These are phyloP conservation scores for Cladophialophora immunda DNA, from an alignment of 2,329 filamentous ascomycete genomes.

Conservation along the genomic window DNA sequence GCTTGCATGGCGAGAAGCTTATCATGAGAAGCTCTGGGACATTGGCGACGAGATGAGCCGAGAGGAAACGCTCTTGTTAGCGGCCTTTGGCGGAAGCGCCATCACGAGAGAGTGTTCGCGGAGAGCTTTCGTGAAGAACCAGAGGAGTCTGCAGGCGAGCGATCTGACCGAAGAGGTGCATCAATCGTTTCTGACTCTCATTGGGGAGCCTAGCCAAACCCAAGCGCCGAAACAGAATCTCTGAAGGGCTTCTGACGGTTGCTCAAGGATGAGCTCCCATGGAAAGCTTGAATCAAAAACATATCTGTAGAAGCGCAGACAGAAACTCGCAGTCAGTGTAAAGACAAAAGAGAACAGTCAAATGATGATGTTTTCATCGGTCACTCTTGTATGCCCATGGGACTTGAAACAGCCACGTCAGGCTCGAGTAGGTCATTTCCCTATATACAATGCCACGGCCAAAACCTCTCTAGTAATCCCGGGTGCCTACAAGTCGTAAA, in stretches of 20 bases:
- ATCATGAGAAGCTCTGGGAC: slow-evolving; percentile 81
- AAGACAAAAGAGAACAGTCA: not conserved
- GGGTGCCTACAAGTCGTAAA: slow-evolving; percentile 51
- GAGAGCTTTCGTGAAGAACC: slow-evolving; percentile 83
- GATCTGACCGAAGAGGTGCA: slow-evolving; percentile 93
- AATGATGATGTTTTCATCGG: not conserved
- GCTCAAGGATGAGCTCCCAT: not conserved
- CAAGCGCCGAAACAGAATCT: slow-evolving; percentile 26
- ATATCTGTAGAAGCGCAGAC: not conserved
- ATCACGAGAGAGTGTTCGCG: slow-evolving; percentile 92
- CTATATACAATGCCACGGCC: slow-evolving; percentile 32
- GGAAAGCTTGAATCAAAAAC: not conserved
- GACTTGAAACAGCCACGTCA: not conserved
- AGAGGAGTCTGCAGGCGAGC: slow-evolving; percentile 87
- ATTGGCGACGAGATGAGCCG: slow-evolving; percentile 65
- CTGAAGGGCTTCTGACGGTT: slow-evolving; percentile 1
- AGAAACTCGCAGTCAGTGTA: not conserved
- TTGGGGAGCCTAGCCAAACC: slow-evolving; percentile 71
- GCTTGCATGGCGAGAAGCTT: slow-evolving; percentile 86
- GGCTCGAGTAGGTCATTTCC: slow-evolving; percentile 10
- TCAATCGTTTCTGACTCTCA: slow-evolving; percentile 77
- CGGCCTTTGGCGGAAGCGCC: slow-evolving; percentile 84
- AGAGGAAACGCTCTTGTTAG: slow-evolving; percentile 72
- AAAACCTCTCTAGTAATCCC: not conserved
- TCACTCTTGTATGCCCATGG: not conserved